phyloP scores from a whole-genome alignment of 768 basidiomycete genomes.

The Mycena galopus region DNA sequence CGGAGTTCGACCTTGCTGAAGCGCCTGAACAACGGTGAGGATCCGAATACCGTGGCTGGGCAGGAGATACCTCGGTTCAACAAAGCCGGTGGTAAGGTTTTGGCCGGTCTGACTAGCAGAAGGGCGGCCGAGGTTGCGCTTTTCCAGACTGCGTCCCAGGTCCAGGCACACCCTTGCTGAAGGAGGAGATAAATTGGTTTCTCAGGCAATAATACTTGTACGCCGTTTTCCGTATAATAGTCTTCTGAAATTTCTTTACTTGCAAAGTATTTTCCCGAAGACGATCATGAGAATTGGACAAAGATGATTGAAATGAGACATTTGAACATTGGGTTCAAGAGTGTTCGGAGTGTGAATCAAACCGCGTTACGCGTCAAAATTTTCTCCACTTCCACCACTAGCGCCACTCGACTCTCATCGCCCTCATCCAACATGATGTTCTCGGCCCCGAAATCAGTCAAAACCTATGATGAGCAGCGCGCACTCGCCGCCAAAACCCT shows the following conservation, averaged over 20 bases:
- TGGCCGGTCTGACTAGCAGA: conserved; percentile 39
- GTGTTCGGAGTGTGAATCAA: no score
- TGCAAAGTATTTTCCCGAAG: no score
- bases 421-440: not conserved
- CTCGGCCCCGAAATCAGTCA: not conserved
- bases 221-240: no score
- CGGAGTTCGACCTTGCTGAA: conserved; percentile 45
- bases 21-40: conserved; percentile 44
- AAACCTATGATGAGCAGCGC: conserved; percentile 1
- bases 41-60: conserved; percentile 46
- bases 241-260: no score
- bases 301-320: no score
- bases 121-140: conserved; percentile 46
- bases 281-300: no score
- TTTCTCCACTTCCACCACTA: not conserved
- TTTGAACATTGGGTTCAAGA: no score
- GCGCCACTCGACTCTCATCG: not conserved
- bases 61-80: conserved; percentile 46
- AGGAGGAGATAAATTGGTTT: not conserved
- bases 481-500: conserved; percentile 18
- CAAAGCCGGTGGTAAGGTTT: conserved; percentile 45
- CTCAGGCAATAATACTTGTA: no score
- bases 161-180: conserved; percentile 45
- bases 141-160: conserved; percentile 45
- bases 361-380: not conserved